Base-by-base conservation (phyloP, 2,329 filamentous ascomycete genomes). In the Nigrograna mackinnonii region DNA sequence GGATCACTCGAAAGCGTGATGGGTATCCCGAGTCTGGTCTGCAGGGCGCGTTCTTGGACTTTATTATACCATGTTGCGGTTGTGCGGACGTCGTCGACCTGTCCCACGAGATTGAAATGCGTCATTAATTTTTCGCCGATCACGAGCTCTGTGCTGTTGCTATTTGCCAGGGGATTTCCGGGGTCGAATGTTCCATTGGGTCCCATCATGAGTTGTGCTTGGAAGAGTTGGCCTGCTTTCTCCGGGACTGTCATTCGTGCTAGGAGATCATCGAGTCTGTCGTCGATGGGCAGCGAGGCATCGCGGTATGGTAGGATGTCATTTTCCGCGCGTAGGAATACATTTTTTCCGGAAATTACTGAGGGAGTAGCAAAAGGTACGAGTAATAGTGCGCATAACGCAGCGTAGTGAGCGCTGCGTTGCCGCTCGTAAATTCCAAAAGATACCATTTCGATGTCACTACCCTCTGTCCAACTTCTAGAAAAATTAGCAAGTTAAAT, bases 1-100 rank as follows among this genome's bases (percentile, higher is more conserved):
- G 76, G 76, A 22, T 79, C 76, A 0, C 74, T 68, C 2, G 75
- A 76, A 2, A 78, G 52, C 0, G 75, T 77, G 18, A 78, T 59
- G 0, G 75, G 76, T 20, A 78, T 78, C 1, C 76, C 75, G 2
- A 79, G 68, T 0, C 74, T 62, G 0, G 72, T 78, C 30, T 71
- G 61, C n/a, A 70, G 26, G 0, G 75, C 75, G 5, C 65, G 57
- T 33, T 66, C 49, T 46, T 78, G 76, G 6, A 77, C 28, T 6
- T 44, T 46, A 44, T 69, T 78, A 50, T 71, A 58, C 61, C 69
- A 78, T 22, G 66, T 58, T 0, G 73, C 71, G 17, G 49, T 57
- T 4, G 30, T 35, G 6, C 54, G 53, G 2, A 71, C 67, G 39
- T 75, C 67, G 6, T 52, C 49, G 20, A 80, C 70, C 5, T 68